Evolutionary conservation across 2,329 filamentous ascomycete genomes (phyloP).

Genomic region (Sporothrix luriei): DNA sequence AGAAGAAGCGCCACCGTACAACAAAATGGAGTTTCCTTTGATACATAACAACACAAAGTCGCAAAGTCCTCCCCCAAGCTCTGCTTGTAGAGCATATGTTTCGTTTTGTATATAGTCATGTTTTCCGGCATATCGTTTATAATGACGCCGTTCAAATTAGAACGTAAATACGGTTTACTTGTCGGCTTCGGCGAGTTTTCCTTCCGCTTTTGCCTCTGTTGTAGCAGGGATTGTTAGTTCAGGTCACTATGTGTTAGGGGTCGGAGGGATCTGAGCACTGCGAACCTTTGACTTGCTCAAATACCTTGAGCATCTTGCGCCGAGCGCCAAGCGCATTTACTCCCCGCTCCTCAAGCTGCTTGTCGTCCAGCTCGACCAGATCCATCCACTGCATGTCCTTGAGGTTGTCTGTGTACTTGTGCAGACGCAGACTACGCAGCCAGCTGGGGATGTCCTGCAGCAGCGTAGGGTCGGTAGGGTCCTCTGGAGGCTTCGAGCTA

Average conservation of each 20-base stretch:
- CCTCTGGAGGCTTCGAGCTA: conserved; percentile 96
- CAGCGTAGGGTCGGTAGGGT: conserved; percentile 86
- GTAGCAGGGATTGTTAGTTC: conserved; percentile 7
- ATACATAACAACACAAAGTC: conserved; percentile 5
- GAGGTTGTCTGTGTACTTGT: conserved; percentile 98
- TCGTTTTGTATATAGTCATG: background rate
- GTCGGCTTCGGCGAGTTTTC: conserved; percentile 59
- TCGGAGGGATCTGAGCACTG: background rate
- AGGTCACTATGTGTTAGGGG: background rate
- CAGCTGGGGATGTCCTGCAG: conserved; percentile 95
- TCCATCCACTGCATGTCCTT: conserved; percentile 98
- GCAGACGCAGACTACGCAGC: conserved; percentile 89
- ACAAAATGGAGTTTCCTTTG: background rate
- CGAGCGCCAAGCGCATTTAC: conserved; percentile 93
- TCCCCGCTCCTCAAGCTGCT: conserved; percentile 85
- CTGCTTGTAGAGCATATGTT: background rate
- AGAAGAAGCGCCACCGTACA: conserved; percentile 8
- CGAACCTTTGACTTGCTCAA: conserved; percentile 86
- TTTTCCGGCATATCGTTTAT: background rate
- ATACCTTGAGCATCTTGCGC: conserved; percentile 98
- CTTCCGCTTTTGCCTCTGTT: conserved; percentile 71
- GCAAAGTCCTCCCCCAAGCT: background rate
- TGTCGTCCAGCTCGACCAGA: conserved; percentile 86
- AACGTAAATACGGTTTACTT: background rate
- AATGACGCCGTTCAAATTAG: background rate